These are phyloP conservation scores for Ramularia endophylla DNA, from an alignment of 2,329 filamentous ascomycete species.

Conservation along the genomic window DNA sequence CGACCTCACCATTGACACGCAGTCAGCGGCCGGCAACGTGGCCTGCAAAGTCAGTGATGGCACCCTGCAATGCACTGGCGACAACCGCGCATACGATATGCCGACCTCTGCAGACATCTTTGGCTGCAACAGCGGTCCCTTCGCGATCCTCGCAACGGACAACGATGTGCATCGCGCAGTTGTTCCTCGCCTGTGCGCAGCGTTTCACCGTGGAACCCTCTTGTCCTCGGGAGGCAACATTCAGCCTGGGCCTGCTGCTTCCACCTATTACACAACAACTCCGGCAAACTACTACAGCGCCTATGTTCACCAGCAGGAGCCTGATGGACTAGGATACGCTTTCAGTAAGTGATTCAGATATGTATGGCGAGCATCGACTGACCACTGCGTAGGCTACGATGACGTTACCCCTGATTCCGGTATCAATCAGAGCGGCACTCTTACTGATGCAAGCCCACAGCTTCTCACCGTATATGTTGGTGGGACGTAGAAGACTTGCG, in stretches of 20 bases:
- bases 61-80: slow-evolving; percentile 38
- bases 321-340: slow-evolving; percentile 57
- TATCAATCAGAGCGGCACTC: slow-evolving; percentile 47
- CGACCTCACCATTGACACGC: slow-evolving; percentile 57
- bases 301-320: slow-evolving; percentile 55
- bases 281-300: slow-evolving; percentile 49
- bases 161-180: slow-evolving; percentile 49
- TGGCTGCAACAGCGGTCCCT: slow-evolving; percentile 60
- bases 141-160: slow-evolving; percentile 40
- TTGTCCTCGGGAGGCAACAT: slow-evolving; percentile 44
- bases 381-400: slow-evolving; percentile 45
- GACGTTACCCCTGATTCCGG: slow-evolving; percentile 46
- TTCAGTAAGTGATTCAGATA: slow-evolving; percentile 42
- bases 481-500: slow-evolving; percentile 23
- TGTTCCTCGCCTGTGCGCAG: slow-evolving; percentile 68
- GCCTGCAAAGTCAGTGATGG: slow-evolving; percentile 41
- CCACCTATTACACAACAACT: slow-evolving; percentile 41
- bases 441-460: slow-evolving; percentile 39
- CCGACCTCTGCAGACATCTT: slow-evolving; percentile 61
- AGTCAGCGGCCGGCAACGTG: slow-evolving; percentile 51
- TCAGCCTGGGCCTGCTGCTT: slow-evolving; percentile 37
- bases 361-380: background rate
- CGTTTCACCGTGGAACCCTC: slow-evolving; percentile 68
- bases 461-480: slow-evolving; percentile 45
- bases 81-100: slow-evolving; percentile 45